A percentile compares a stretch with the other conserved stretches of the same genome.
phyloP scores from a whole-genome alignment of 2,329 filamentous ascomycete genomes.

The Penicillium psychrosexuale region DNA sequence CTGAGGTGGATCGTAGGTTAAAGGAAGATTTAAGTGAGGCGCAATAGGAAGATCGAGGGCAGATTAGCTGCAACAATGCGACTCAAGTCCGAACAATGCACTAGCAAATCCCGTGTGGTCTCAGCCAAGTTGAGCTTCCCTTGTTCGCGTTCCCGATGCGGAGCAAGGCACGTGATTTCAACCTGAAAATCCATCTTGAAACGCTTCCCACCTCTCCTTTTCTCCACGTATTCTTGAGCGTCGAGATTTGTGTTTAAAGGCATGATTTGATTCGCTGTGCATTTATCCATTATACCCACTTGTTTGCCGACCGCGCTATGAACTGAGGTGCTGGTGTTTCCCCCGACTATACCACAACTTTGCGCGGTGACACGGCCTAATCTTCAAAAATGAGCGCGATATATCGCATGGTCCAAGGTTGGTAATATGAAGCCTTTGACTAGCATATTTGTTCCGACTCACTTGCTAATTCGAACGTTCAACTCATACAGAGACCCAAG shows the following conservation, averaged over 20 bases:
- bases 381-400: slow-evolving; percentile 31
- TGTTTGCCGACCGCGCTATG: background rate
- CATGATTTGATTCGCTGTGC: slow-evolving; percentile 7
- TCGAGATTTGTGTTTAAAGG: background rate
- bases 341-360: slow-evolving; percentile 7
- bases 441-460: background rate
- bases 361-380: slow-evolving; percentile 16
- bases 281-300: background rate
- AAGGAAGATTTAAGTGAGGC: background rate
- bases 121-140: slow-evolving; percentile 10
- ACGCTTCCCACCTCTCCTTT: slow-evolving; percentile 10
- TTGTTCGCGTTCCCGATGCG: slow-evolving; percentile 24
- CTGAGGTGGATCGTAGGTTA: background rate
- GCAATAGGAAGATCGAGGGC: background rate
- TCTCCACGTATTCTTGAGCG: slow-evolving; percentile 1
- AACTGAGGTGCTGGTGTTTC: slow-evolving; percentile 8
- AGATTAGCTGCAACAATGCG: background rate
- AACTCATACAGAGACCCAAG: slow-evolving; percentile 38
- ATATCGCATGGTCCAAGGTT: slow-evolving; percentile 38
- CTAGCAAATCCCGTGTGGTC: background rate
- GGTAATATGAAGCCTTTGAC: slow-evolving; percentile 11
- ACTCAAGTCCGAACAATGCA: background rate
- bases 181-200: slow-evolving; percentile 20
- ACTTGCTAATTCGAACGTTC: background rate
- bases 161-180: slow-evolving; percentile 21